Base-by-base conservation (phyloP, 2,329 filamentous ascomycete species). In the Penicillium occitanis region DNA sequence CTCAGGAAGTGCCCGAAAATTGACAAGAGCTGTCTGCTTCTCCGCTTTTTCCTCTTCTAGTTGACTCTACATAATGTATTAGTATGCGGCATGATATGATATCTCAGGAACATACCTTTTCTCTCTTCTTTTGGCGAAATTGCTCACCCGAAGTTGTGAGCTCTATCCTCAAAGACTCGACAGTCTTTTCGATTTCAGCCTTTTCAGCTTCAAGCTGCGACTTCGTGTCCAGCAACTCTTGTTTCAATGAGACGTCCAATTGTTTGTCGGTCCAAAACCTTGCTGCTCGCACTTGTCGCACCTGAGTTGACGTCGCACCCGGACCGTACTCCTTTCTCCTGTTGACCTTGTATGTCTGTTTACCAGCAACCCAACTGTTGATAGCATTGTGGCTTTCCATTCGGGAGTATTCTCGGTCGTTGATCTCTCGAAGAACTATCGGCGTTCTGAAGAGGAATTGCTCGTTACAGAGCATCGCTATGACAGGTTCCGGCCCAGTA, bases 391-490 rank as follows among this genome's bases (percentile, higher is more conserved):
- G 60, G 14, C 80, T 78, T 50, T 86, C 79, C 40, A 97, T 81
- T n/a, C 77, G 79, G n/a, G 90, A 82, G 72, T 89, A 92, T 70
- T 92, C 88, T 46, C 85, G 82, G 37, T 91, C 86, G 2, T 77
- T 86, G 40, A 93, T 87, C 10, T 91, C 87, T 5, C 76, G 76
- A 14, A 88, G 80, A 17, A 86, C 83, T 53, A 94, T 85, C 0
- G 87, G 92, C 5, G 89, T 89, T 30, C 82, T 80, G 71, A 96
- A 88, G 6, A 97, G 77, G 63, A 81, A 85, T 66, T 85, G 87
- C 70, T 91, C 89, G 13, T 88, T 85, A 76, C 93, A 97, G 25
- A 99, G 85, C 90, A 96, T 95, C 6, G 92, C 90, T 40, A 98
- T 80, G 1, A 99, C 91, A 1, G 91, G 86, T 1, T 90, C 88